These are phyloP conservation scores for Moesziomyces globuligerus DNA, from an alignment of 1,284 basidiomycete genomes.

Conservation along the genomic window DNA sequence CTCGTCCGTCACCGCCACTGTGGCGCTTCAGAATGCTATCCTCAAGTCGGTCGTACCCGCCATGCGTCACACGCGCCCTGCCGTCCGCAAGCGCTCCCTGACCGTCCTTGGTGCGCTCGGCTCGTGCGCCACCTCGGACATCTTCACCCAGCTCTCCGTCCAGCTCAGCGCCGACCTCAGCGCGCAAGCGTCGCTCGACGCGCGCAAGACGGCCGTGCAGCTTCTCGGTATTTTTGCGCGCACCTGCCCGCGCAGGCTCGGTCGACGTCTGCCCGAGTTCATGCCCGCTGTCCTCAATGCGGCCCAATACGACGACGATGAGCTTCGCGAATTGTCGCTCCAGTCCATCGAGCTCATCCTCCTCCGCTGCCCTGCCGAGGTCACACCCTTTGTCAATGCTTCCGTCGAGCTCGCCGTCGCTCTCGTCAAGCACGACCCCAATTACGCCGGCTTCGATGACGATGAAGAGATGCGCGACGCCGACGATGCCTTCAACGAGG, in stretches of 20 bases:
- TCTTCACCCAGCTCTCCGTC: constrained; percentile 56
- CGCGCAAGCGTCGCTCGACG: constrained; percentile 66
- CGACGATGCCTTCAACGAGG: constrained; percentile 37
- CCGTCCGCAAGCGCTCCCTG: constrained; percentile 57
- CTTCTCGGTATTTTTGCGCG: constrained; percentile 76
- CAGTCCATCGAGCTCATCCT: constrained; percentile 77
- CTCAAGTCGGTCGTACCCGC: constrained; percentile 74
- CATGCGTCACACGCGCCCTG: constrained; percentile 47
- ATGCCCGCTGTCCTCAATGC: constrained; percentile 76
- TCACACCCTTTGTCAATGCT: constrained; percentile 76
- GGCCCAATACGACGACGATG: constrained; percentile 80
- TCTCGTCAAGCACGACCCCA: constrained; percentile 95
- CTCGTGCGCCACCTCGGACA: constrained; percentile 52
- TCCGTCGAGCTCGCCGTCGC: constrained; percentile 78
- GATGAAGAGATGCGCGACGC: constrained; percentile 73
- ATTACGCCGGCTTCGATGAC: constrained; percentile 85
- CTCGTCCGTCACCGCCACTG: constrained; percentile 67
- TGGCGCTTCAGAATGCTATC: constrained; percentile 71
- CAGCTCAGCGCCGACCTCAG: constrained; percentile 43
- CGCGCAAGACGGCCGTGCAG: constrained; percentile 80
- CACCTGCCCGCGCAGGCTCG: constrained; percentile 55
- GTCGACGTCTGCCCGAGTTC: constrained; percentile 51
- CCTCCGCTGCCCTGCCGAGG: constrained; percentile 82
- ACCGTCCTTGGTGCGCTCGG: constrained; percentile 77
- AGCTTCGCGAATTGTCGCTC: constrained; percentile 69